Percentiles rank a stretch among this genome's conserved stretches.
These are phyloP conservation scores for Helicocarpus griseus DNA, from an alignment of 2,329 filamentous ascomycete genomes.

Conservation along the genomic window DNA sequence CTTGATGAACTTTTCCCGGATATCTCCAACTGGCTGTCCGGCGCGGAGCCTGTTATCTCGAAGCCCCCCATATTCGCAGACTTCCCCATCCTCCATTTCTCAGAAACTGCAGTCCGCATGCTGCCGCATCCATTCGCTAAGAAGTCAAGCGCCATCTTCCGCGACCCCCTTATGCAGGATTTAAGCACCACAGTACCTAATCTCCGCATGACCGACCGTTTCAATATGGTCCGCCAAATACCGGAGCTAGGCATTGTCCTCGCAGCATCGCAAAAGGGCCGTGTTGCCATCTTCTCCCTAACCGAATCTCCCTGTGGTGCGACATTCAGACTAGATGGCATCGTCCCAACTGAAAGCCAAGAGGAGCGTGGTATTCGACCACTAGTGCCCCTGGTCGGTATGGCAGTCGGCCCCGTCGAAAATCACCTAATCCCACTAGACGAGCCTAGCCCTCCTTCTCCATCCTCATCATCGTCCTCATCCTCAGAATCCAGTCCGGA, in stretches of 20 bases:
- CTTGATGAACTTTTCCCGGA: not conserved
- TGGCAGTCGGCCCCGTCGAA: constrained; percentile 49
- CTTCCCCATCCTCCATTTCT: constrained; percentile 36
- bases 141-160: constrained; percentile 23
- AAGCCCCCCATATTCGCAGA: constrained; percentile 14
- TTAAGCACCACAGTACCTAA: constrained; percentile 17
- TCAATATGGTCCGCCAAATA: constrained; percentile 50
- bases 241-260: constrained; percentile 50
- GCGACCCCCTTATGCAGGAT: constrained; percentile 20
- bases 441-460: constrained; percentile 21
- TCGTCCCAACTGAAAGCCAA: constrained; percentile 45
- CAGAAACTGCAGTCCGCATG: constrained; percentile 29
- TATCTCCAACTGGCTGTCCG: not conserved
- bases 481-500: not conserved
- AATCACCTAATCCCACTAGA: constrained; percentile 34
- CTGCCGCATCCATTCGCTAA: constrained; percentile 24
- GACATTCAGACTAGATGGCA: constrained; percentile 44
- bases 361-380: constrained; percentile 37
- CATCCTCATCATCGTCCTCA: too few species aligned
- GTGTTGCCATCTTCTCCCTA: constrained; percentile 45
- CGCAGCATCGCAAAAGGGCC: constrained; percentile 48
- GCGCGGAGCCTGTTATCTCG: constrained; percentile 9
- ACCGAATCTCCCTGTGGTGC: constrained; percentile 30
- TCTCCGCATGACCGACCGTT: constrained; percentile 35
- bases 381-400: constrained; percentile 40